Conservation (phyloP, 371 early-diverging fungal species). For the Paraphysoderma sedebokerense region DNA sequence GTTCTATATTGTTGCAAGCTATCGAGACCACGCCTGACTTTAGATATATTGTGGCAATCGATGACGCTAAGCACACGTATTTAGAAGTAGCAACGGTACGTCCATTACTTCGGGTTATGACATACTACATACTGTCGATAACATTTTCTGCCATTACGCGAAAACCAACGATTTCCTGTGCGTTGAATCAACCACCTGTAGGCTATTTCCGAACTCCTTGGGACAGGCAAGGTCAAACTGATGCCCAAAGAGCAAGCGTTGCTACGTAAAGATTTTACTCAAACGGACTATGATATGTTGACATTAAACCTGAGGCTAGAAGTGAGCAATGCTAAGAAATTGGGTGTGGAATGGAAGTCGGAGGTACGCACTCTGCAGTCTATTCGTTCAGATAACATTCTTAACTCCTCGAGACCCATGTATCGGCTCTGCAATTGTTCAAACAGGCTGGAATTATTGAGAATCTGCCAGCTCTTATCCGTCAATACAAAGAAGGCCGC, state of each 20-base stretch:
- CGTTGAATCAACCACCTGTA: conserved; percentile 3
- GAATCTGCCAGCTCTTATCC: conserved; percentile 17
- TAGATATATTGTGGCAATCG: conserved; percentile 27
- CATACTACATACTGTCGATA: background rate
- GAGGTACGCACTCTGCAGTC: conserved; percentile 19
- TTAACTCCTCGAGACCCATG: background rate
- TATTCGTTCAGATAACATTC: background rate
- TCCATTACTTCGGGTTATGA: background rate
- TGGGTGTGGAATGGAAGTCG: conserved; percentile 30
- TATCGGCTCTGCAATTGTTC: background rate
- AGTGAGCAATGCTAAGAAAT: conserved; percentile 25
- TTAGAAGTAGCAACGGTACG: conserved; percentile 22
- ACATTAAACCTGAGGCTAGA: conserved; percentile 22
- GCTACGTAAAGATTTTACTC: conserved; percentile 18
- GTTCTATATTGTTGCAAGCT: conserved; percentile 22
- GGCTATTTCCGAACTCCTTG: conserved; percentile 23
- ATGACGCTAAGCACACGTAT: conserved; percentile 22
- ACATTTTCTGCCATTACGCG: background rate
- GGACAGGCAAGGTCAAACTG: conserved; percentile 22
- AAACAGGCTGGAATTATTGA: conserved; percentile 27
- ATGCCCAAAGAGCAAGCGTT: conserved; percentile 24
- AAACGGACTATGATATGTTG: conserved; percentile 27
- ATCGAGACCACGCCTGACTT: conserved; percentile 19
- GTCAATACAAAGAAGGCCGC: conserved; percentile 30
- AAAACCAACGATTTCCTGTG: too few species aligned